A percentile compares a stretch with the other conserved stretches of the same genome.
phyloP scores from a whole-genome alignment of 1,284 basidiomycete species.

The Paramarasmius palmivorus region DNA sequence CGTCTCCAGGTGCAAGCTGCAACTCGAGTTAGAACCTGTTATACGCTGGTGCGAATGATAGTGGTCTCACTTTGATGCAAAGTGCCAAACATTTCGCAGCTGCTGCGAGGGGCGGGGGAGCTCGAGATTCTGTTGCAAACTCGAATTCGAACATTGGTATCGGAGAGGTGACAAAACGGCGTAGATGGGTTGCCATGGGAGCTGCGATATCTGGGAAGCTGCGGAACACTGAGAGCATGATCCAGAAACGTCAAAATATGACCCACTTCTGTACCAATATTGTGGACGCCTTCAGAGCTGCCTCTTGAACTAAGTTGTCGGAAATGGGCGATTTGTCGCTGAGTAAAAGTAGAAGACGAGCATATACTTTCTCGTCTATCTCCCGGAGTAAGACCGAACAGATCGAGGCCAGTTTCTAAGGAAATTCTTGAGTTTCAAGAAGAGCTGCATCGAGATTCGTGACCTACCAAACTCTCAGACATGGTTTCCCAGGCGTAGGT shows the following conservation, averaged over 20 bases:
- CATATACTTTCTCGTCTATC: constrained; percentile 71
- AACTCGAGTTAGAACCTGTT: constrained; percentile 3
- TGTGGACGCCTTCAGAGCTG: constrained; percentile 79
- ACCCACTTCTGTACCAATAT: constrained; percentile 81
- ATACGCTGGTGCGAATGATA: background rate
- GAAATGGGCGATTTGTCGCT: constrained; percentile 82
- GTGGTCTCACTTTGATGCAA: constrained; percentile 73
- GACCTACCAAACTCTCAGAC: constrained; percentile 75
- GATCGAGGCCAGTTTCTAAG: constrained; percentile 85
- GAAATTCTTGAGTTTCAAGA: background rate
- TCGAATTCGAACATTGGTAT: constrained; percentile 87
- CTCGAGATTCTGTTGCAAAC: constrained; percentile 71
- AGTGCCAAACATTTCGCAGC: constrained; percentile 89
- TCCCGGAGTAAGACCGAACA: constrained; percentile 77
- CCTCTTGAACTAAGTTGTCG: constrained; percentile 82
- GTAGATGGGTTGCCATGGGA: constrained; percentile 78
- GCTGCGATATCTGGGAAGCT: constrained; percentile 83
- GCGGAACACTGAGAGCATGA: background rate
- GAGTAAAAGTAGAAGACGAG: constrained; percentile 73
- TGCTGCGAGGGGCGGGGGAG: constrained; percentile 77
- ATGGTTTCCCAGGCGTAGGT: constrained; percentile 88
- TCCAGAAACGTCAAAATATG: background rate
- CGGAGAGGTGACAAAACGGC: constrained; percentile 88
- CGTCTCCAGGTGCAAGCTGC: constrained; percentile 84
- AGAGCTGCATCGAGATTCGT: background rate